Base-by-base conservation (phyloP, 176 grass and related monocot genomes). In the Puya raimondii region DNA sequence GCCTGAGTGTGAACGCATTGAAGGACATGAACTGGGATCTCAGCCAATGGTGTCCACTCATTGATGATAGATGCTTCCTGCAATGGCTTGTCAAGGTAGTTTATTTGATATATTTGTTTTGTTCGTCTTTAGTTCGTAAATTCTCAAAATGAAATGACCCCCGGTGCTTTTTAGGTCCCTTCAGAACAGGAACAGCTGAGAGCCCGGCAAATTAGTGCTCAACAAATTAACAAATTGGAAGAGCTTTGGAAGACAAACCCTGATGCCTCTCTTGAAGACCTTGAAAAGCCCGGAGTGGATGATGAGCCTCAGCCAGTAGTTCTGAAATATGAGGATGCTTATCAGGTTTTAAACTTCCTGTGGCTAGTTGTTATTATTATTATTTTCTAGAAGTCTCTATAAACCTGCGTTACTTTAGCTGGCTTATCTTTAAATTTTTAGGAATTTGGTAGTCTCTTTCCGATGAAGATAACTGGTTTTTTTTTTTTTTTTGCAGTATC, bases 11-110 rank as follows among this genome's bases (percentile, higher is more conserved):
- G 64, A 94, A 99, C 82, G 95, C 90, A 54, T 80, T 94, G 64
- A 99, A 99, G 78, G 95, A 94, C 63, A 99, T 94, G 95, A 94
- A 94, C 71, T 99, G 95, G 95, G 95, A 99, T 79, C 80, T 99
- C 49, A 94, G 87, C 74, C 95, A 99, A 68, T 99, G 95, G 95
- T 94, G 87, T 58, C 95, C 95, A 71, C 95, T 99, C 77, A 99
- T 99, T 70, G 95, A 99, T 12, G 95, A 99, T 64, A 87, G 95
- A 18, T 99, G 95, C 74, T 99, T 99, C 72, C 78, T 99, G 52
- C 75, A 84, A 53, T 99, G 95, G 95, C 95, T 99, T 86, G 90
- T 99, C 65, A 99, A 99, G 80, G 95, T 80, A 82, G 75, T 69
- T 69, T 29, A 42, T 69, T 57, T 82, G 63, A 26, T 49, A 72